Conservation (phyloP, 129 eudicot species). For the Helichrysum umbraculigerum region DNA sequence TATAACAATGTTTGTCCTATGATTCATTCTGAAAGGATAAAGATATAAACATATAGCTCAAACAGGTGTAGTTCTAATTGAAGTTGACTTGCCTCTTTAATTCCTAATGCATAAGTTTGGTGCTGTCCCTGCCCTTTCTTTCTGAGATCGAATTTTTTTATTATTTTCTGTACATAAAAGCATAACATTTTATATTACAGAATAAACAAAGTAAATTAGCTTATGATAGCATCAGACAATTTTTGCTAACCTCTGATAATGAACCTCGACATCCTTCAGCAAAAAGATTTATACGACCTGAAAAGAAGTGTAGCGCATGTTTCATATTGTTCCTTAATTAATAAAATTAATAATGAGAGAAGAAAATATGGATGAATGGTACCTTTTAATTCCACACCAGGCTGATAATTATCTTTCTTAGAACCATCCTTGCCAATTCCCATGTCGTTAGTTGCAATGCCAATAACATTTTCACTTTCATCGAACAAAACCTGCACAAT, state of each 20-base stretch:
- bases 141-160: conserved; percentile 67
- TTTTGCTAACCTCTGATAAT: conserved; percentile 78
- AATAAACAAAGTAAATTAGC: conserved; percentile 1
- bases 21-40: conserved; percentile 2
- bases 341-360: background rate
- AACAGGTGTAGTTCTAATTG: background rate
- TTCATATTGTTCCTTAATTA: background rate
- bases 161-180: conserved; percentile 56
- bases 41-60: background rate
- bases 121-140: conserved; percentile 87
- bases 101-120: conserved; percentile 95
- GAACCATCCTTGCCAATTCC: conserved; percentile 87
- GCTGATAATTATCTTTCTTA: conserved; percentile 73
- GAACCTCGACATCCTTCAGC: conserved; percentile 99
- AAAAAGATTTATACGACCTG: conserved; percentile 77
- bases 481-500: conserved; percentile 67
- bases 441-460: conserved; percentile 97
- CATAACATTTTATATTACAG: background rate
- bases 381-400: conserved; percentile 93
- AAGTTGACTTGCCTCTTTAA: conserved; percentile 72
- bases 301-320: conserved; percentile 16
- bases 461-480: conserved; percentile 62
- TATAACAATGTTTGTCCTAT: background rate
- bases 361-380: conserved; percentile 21
- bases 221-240: conserved; percentile 17